phyloP scores from a whole-genome alignment of 2,329 filamentous ascomycete genomes.

The Ascomycota sp. region DNA sequence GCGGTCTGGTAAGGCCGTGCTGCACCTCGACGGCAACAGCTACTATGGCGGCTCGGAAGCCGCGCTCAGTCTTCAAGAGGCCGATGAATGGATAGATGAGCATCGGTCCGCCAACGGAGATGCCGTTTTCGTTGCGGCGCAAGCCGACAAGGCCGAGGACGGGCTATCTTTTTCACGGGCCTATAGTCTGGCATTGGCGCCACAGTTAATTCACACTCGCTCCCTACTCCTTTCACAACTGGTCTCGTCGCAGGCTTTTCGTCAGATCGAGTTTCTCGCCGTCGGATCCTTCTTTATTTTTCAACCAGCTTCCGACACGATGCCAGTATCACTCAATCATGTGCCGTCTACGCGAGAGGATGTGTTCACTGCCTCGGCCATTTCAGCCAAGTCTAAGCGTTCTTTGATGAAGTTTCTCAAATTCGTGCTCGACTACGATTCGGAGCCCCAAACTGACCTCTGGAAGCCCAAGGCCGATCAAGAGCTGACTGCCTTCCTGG shows the following conservation, averaged over 20 bases:
- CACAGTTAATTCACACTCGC: conserved; percentile 69
- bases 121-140: conserved; percentile 9
- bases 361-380: conserved; percentile 58
- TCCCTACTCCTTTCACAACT: conserved; percentile 60
- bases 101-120: conserved; percentile 9
- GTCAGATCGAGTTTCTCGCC: conserved; percentile 81
- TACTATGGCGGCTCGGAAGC: conserved; percentile 81
- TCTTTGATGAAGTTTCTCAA: conserved; percentile 85
- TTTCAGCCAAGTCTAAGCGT: conserved; percentile 66
- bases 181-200: conserved; percentile 69
- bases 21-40: conserved; percentile 72
- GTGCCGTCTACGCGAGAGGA: conserved; percentile 85
- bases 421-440: conserved; percentile 57
- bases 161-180: conserved; percentile 44
- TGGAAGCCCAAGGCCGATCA: conserved; percentile 37
- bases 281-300: conserved; percentile 85
- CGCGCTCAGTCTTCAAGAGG: conserved; percentile 66
- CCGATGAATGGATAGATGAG: conserved; percentile 47
- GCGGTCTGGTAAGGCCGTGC: conserved; percentile 72
- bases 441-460: conserved; percentile 26
- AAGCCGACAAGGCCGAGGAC: conserved; percentile 16
- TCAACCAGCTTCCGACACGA: conserved; percentile 14
- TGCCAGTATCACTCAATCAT: conserved; percentile 30
- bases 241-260: conserved; percentile 74
- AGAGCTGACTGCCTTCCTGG: conserved; percentile 38